A percentile compares a stretch with the other conserved stretches of the same genome.
These are phyloP conservation scores for Heliamphora ciliata DNA, from an alignment of 179 eudicot genomes.

Conservation along the genomic window DNA sequence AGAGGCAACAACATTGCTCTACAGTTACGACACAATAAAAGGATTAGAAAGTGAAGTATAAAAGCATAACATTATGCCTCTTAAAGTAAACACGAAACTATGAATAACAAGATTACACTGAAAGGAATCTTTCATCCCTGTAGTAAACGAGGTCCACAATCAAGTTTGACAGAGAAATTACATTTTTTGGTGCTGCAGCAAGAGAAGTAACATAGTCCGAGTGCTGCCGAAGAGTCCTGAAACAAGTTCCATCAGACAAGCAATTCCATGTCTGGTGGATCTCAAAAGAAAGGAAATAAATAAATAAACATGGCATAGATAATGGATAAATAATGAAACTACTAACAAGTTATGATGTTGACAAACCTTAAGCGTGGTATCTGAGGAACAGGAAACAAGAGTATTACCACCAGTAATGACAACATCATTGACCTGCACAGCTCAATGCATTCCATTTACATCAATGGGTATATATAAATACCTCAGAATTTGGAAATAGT, in stretches of 20 bases:
- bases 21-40: slow-evolving; percentile 32
- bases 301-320: not conserved
- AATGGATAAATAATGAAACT: not conserved
- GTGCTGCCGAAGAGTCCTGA: slow-evolving; percentile 84
- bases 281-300: slow-evolving; percentile 10
- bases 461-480: not conserved
- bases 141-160: not conserved
- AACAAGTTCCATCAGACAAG: slow-evolving; percentile 71
- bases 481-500: not conserved
- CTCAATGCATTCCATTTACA: slow-evolving; percentile 9
- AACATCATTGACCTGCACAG: slow-evolving; percentile 86
- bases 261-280: slow-evolving; percentile 74
- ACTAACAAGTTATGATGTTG: slow-evolving; percentile 10
- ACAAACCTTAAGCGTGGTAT: slow-evolving; percentile 82
- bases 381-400: slow-evolving; percentile 94
- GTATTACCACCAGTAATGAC: slow-evolving; percentile 78
- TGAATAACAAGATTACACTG: not conserved
- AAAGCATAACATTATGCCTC: slow-evolving; percentile 7
- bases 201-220: slow-evolving; percentile 94
- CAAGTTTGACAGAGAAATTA: slow-evolving; percentile 31
- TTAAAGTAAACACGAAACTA: not conserved
- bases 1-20: slow-evolving; percentile 85
- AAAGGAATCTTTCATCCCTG: slow-evolving; percentile 2
- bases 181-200: slow-evolving; percentile 84
- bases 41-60: slow-evolving; percentile 22